A percentile compares a stretch with the other conserved stretches of the same genome.
Conservation (phyloP, 176 grass and related monocot genomes). For the Saccharum spontaneum region DNA sequence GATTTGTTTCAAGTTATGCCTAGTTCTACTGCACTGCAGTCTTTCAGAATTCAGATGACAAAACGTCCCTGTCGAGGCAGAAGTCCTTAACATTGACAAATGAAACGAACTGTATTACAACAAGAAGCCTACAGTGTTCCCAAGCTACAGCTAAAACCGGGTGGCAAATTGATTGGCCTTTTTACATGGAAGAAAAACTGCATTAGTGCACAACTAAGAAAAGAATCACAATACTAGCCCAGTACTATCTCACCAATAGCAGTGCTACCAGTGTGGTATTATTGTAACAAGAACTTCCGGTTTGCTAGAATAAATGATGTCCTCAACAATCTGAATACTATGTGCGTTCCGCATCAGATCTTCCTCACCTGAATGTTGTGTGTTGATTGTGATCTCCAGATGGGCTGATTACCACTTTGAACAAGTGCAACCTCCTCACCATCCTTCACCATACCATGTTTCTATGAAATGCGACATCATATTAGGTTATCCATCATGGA, state of each 20-base stretch:
- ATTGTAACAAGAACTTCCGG: not conserved
- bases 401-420: slow-evolving; percentile 86
- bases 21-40: not conserved
- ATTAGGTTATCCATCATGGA: not conserved
- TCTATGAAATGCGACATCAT: slow-evolving; percentile 54
- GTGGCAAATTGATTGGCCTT: not conserved
- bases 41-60: not conserved
- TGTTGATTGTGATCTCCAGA: slow-evolving; percentile 97
- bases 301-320: slow-evolving; percentile 6
- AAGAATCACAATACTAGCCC: slow-evolving; percentile 23
- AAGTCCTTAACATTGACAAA: not conserved
- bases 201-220: not conserved
- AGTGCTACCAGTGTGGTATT: not conserved
- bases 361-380: slow-evolving; percentile 96
- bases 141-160: slow-evolving; percentile 24
- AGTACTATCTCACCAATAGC: not conserved
- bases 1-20: not conserved
- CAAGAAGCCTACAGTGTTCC: slow-evolving; percentile 9
- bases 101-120: slow-evolving; percentile 7
- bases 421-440: slow-evolving; percentile 90
- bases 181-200: slow-evolving; percentile 29
- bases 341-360: slow-evolving; percentile 34
- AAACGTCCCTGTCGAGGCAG: not conserved
- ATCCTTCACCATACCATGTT: slow-evolving; percentile 92
- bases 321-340: not conserved